A percentile compares a stretch with the other conserved stretches of the same genome.
Conservation (phyloP, 2,329 filamentous ascomycete species). For the Scedosporium aurantiacum region DNA sequence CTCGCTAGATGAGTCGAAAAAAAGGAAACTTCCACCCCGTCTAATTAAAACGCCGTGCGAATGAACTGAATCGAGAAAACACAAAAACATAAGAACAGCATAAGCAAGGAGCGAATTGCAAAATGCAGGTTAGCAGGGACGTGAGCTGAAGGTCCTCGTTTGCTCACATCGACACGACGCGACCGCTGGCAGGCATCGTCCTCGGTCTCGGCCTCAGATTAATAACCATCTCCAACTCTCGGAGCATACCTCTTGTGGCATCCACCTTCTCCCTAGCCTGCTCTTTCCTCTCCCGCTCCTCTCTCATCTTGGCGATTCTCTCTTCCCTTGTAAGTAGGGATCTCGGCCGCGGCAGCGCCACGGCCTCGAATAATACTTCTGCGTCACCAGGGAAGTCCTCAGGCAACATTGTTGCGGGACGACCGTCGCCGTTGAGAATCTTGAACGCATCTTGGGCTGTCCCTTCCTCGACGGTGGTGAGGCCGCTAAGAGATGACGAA, state of each 20-base stretch:
- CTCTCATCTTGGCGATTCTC: slow-evolving; percentile 75
- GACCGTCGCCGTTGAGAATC: slow-evolving; percentile 62
- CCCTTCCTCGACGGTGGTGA: slow-evolving; percentile 49
- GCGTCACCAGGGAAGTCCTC: slow-evolving; percentile 43
- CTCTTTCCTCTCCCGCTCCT: slow-evolving; percentile 69
- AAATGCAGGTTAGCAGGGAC: not conserved
- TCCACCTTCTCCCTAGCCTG: slow-evolving; percentile 63
- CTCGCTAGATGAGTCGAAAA: not conserved
- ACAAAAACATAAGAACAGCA: slow-evolving; percentile 1
- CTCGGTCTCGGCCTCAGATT: slow-evolving; percentile 32
- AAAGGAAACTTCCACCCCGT: not conserved
- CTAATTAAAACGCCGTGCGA: slow-evolving; percentile 1
- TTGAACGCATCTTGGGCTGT: slow-evolving; percentile 54
- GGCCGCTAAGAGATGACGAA: slow-evolving; percentile 53
- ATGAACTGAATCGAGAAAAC: not conserved
- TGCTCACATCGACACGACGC: slow-evolving; percentile 9
- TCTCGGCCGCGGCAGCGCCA: slow-evolving; percentile 61
- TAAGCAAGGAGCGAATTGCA: not conserved
- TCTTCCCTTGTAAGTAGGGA: slow-evolving; percentile 73
- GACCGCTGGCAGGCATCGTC: slow-evolving; percentile 6
- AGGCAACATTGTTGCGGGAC: slow-evolving; percentile 26
- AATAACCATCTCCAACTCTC: slow-evolving; percentile 86
- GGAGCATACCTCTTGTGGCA: slow-evolving; percentile 78
- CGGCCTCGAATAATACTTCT: slow-evolving; percentile 80
- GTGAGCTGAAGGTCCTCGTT: not conserved